Evolutionary conservation across 352 stramenopile genomes (phyloP).

Genomic region (Globisporangium spinosum): DNA sequence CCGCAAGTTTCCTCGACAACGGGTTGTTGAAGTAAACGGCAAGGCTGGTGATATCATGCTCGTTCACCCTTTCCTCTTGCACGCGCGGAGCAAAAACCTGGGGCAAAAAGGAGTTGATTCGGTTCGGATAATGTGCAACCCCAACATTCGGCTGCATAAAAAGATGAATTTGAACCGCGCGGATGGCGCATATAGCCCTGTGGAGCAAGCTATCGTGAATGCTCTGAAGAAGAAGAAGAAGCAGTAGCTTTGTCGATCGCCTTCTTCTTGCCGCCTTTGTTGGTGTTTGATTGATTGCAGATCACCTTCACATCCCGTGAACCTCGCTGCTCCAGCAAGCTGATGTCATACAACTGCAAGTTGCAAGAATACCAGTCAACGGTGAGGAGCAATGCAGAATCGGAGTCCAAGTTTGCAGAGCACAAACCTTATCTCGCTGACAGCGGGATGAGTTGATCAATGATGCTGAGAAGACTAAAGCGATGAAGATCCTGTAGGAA

Average conservation of each 20-base stretch:
- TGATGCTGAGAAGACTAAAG: background rate
- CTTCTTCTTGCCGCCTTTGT: background rate
- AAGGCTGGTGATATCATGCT: constrained; percentile 74
- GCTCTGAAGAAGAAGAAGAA: constrained; percentile 17
- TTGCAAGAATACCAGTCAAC: background rate
- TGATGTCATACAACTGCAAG: background rate
- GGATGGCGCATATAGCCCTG: constrained; percentile 32
- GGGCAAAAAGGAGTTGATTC: constrained; percentile 41
- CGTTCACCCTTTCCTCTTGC: constrained; percentile 75
- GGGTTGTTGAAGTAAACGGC: constrained; percentile 65
- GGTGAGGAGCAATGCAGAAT: background rate
- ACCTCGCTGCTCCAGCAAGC: background rate
- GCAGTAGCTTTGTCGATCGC: background rate
- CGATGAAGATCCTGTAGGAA: background rate
- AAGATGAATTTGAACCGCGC: constrained; percentile 45
- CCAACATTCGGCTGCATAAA: constrained; percentile 43
- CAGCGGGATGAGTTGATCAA: background rate
- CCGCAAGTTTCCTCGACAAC: constrained; percentile 23
- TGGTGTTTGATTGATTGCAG: background rate
- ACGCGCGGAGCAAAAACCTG: constrained; percentile 72
- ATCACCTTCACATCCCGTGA: background rate
- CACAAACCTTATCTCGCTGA: background rate
- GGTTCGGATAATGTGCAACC: constrained; percentile 75
- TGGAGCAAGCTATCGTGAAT: constrained; percentile 41
- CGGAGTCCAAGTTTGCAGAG: background rate